Evolutionary conservation across 768 basidiomycete species (phyloP), one percentile per base, ranked within the genome.

Genomic region (Phylloporus sp.): DNA sequence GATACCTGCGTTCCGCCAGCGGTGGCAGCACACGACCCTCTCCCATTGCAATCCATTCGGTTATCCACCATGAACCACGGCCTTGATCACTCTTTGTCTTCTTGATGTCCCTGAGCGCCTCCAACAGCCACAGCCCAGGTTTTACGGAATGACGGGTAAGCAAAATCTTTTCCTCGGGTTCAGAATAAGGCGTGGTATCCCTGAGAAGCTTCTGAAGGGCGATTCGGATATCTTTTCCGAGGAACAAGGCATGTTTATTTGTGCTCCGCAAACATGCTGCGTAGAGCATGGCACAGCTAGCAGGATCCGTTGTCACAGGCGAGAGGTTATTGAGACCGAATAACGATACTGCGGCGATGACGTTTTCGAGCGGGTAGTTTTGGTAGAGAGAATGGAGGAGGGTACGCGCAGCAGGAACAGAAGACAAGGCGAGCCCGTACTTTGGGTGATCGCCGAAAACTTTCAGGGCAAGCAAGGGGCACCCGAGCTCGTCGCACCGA

Each of bases 361-460:
- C 59, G 48, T 77, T 66, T 17, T 75, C 63, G 18, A 84, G 60
- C 1, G 80, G 73, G 48, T 74, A 60, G 15, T 69, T 56, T 38
- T 63, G 48, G 56, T 79, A 76, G 3, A 85, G 67, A 1, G 80
- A 71, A 48, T 84, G 77, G 1, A 85, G 59, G 36, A 86, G 74
- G 33, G 71, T 73, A 5, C 76, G 81, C 1, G 74, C 84, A 2
- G 74, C 78, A 0, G 67, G 52, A 9, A 77, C 65, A 3, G 77
- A 74, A 8, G 55, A 46, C 13, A 86, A 69, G 18, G 68, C 60
- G 15, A 86, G 53, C 40, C 77, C 74, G 60, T 85, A 83, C 58
- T 79, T 81, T 13, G 80, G 69, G 46, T 75, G 82, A 57, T 86
- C 67, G 18, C 78, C 76, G 57, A 83, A 82, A 18, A 84, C 76